phyloP scores from a whole-genome alignment of 2,329 filamentous ascomycete genomes.

The Pseudohalonectria lignicola region DNA sequence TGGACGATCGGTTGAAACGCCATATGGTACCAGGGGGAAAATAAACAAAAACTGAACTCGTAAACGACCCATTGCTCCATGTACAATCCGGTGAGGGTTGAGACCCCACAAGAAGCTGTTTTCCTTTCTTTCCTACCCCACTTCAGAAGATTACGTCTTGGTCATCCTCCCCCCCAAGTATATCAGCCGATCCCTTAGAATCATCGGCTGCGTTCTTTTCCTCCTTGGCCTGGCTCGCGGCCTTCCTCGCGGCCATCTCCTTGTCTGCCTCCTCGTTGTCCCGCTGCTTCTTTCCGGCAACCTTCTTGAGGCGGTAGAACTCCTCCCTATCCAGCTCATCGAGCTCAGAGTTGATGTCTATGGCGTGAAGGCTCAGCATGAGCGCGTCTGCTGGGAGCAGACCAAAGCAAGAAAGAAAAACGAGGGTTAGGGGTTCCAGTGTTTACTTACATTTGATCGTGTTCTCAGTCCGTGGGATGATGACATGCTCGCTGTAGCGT shows the following conservation, averaged over 20 bases:
- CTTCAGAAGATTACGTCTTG: slow-evolving; percentile 81
- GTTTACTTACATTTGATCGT: slow-evolving; percentile 82
- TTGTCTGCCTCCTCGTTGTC: slow-evolving; percentile 62
- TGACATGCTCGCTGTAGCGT: slow-evolving; percentile 64
- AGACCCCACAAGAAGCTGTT: no score
- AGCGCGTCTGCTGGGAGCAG: no score
- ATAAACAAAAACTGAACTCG: no score
- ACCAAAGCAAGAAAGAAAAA: no score
- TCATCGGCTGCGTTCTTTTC: slow-evolving; percentile 24
- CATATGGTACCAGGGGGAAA: no score
- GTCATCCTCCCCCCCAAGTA: slow-evolving; percentile 67
- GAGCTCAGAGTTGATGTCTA: slow-evolving; percentile 93
- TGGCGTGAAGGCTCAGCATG: slow-evolving; percentile 3
- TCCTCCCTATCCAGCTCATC: slow-evolving; percentile 97
- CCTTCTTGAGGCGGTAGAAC: slow-evolving; percentile 96
- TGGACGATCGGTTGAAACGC: no score
- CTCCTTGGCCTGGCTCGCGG: slow-evolving; percentile 27
- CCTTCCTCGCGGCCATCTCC: slow-evolving; percentile 64
- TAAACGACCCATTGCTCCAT: no score
- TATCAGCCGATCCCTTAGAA: slow-evolving; percentile 39
- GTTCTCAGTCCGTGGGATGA: slow-evolving; percentile 95
- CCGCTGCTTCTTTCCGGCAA: slow-evolving; percentile 73
- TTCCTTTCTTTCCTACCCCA: no score
- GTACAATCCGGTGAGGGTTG: no score
- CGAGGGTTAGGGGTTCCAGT: no score